Conservation (phyloP, 768 basidiomycete species). For the Pulveroboletus sp. region DNA sequence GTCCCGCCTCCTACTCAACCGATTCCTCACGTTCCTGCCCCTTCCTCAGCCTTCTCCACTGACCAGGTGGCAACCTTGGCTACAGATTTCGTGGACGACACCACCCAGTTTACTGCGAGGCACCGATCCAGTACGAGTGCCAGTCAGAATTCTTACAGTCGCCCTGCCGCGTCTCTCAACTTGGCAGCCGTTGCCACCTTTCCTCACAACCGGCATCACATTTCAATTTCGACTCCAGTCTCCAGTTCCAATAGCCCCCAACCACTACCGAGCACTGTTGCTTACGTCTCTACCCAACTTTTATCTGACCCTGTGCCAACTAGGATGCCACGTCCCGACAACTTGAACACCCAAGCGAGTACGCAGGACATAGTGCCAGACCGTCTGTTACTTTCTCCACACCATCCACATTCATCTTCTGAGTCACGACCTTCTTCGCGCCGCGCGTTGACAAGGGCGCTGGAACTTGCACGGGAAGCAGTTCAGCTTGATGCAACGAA, state of each 20-base stretch:
- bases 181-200: conserved; percentile 58
- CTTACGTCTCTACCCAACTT: conserved; percentile 39
- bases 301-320: conserved; percentile 56
- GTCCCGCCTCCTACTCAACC: conserved; percentile 71
- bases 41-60: conserved; percentile 16
- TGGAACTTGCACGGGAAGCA: conserved; percentile 86
- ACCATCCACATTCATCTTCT: conserved; percentile 37
- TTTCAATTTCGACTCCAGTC: conserved; percentile 22
- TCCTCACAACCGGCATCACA: conserved; percentile 46
- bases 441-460: conserved; percentile 76
- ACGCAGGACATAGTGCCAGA: conserved; percentile 41
- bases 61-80: conserved; percentile 20
- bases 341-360: conserved; percentile 17
- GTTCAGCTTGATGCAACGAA: conserved; percentile 85
- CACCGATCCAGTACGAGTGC: conserved; percentile 36
- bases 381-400: conserved; percentile 41
- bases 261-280: conserved; percentile 15
- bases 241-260: conserved; percentile 27
- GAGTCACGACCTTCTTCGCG: conserved; percentile 69
- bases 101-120: conserved; percentile 24
- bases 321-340: conserved; percentile 39
- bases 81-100: conserved; percentile 26
- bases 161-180: conserved; percentile 43
- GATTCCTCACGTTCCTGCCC: conserved; percentile 60
- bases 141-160: conserved; percentile 27